Conservation (phyloP, 192 early-diverging fungal genomes). For the Umbelopsis ramanniana region DNA sequence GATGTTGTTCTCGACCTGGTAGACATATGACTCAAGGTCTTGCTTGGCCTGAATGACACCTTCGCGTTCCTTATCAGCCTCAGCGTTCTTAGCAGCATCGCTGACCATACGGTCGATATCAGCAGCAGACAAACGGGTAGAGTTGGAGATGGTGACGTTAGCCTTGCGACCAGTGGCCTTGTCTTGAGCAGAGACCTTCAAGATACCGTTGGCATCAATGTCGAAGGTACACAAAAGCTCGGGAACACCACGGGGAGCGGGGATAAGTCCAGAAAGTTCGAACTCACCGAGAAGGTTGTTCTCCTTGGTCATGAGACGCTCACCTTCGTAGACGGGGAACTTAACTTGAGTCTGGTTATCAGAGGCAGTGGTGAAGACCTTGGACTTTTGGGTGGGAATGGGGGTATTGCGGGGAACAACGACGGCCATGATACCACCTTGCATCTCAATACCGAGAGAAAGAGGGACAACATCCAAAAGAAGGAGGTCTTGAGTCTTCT, state of each 20-base stretch:
- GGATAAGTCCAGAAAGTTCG: conserved; percentile 93
- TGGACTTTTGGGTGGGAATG: conserved; percentile 93
- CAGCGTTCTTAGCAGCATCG: conserved; percentile 95
- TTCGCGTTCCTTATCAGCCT: conserved; percentile 89
- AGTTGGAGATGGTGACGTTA: conserved; percentile 98
- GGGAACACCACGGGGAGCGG: conserved; percentile 95
- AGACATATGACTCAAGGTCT: conserved; percentile 89
- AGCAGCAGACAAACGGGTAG: conserved; percentile 95
- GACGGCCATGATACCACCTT: conserved; percentile 93
- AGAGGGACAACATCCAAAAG: conserved; percentile 93
- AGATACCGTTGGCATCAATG: conserved; percentile 94
- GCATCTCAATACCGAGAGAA: conserved; percentile 95
- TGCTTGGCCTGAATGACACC: conserved; percentile 89
- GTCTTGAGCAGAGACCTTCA: conserved; percentile 89
- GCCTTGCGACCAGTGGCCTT: conserved; percentile 89
- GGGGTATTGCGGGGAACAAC: conserved; percentile 96
- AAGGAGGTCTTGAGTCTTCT: conserved; percentile 92
- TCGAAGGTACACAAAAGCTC: conserved; percentile 96
- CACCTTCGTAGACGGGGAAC: conserved; percentile 95
- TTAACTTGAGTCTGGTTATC: conserved; percentile 95
- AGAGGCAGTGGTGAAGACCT: conserved; percentile 92
- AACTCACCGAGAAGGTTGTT: conserved; percentile 98
- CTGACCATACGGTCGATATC: conserved; percentile 95
- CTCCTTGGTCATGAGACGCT: conserved; percentile 92
- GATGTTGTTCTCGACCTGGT: conserved; percentile 61